These are phyloP conservation scores for Sextonia rubra DNA, from an alignment of 164 flowering plant genomes.

Conservation along the genomic window DNA sequence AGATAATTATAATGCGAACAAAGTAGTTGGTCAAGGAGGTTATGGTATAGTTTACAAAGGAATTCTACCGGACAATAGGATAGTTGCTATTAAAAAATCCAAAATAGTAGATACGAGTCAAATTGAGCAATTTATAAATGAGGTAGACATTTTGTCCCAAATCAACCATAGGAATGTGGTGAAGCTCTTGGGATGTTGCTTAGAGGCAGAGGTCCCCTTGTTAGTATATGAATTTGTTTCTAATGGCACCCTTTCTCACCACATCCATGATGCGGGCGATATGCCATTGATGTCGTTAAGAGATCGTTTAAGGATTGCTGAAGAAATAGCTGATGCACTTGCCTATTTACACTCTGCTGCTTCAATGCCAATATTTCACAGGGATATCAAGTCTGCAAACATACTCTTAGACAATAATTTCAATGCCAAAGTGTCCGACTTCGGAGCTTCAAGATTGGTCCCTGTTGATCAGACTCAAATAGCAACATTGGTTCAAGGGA, in stretches of 20 bases:
- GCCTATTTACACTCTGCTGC: conserved; percentile 58
- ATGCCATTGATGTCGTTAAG: conserved; percentile 32
- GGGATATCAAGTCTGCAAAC: conserved; percentile 59
- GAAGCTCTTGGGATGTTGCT: conserved; percentile 50
- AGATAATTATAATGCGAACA: conserved; percentile 10
- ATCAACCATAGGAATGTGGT: conserved; percentile 46
- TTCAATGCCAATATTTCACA: conserved; percentile 52
- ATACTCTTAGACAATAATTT: conserved; percentile 51
- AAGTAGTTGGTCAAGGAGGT: conserved; percentile 17
- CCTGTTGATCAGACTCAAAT: conserved; percentile 44
- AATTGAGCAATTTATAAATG: conserved; percentile 17
- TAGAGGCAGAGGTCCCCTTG: conserved; percentile 52
- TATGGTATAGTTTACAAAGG: conserved; percentile 22
- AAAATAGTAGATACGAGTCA: conserved; percentile 14
- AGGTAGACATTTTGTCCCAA: conserved; percentile 6
- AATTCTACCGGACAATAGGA: conserved; percentile 10
- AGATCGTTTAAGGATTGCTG: conserved; percentile 43
- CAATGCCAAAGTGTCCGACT: conserved; percentile 60
- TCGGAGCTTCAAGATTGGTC: conserved; percentile 54
- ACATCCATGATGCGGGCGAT: conserved; percentile 33
- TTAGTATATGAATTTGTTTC: conserved; percentile 55
- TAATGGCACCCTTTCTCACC: conserved; percentile 57
- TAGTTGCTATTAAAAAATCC: conserved; percentile 19
- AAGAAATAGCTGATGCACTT: conserved; percentile 55
- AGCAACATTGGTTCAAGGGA: conserved; percentile 60